Base-by-base conservation (phyloP, 352 stramenopile species). In the Phytophthora fragariae region DNA sequence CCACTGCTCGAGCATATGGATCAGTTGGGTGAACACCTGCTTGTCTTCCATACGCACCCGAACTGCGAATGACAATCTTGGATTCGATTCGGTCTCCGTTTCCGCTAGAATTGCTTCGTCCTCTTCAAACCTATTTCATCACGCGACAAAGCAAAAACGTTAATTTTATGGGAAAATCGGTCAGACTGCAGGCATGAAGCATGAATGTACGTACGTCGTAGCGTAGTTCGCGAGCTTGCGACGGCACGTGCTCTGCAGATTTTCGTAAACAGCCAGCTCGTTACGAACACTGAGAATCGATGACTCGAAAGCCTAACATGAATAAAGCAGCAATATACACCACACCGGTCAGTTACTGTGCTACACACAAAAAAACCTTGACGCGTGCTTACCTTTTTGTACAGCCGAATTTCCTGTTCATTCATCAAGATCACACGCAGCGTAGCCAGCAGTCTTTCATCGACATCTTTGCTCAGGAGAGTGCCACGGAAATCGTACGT, bases 401-500 rank as follows among this genome's bases (percentile, higher is more conserved):
- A 85, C 35, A 75, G 21, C 5, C 55, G 74, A 59, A 89, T 84
- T 61, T 90, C 83, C 50, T 87, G 62, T 55, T 90, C 76, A 17
- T 80, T 76, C 80, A 88, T 84, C 60, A 89, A 65, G 35, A 91
- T 80, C 49, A 92, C 71, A 46, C 86, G 82, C 41, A 89, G 47
- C 37, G 85, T 92, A 21, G 81, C 83, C 6, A 93, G 67, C 11
- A 93, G 63, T 8, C 84, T 66, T 65, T 89, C 83, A n/a, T 88
- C 86, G 1, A 93, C 73, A 59, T 85, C 76, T 39, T 83, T 64
- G 17, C 47, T 66, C 27, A 85, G 83, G 8, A 94, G 60, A 0
- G 85, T 94, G 9, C 87, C 87, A 10, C 70, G 70, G 75, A 94
- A 94, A 39, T 94, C 85, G 72, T 92, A 94, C 56, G 85, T 84